A percentile compares a stretch with the other conserved stretches of the same genome.
These are phyloP conservation scores for Paspalum notatum DNA, from an alignment of 176 grass and related monocot genomes.

Conservation along the genomic window DNA sequence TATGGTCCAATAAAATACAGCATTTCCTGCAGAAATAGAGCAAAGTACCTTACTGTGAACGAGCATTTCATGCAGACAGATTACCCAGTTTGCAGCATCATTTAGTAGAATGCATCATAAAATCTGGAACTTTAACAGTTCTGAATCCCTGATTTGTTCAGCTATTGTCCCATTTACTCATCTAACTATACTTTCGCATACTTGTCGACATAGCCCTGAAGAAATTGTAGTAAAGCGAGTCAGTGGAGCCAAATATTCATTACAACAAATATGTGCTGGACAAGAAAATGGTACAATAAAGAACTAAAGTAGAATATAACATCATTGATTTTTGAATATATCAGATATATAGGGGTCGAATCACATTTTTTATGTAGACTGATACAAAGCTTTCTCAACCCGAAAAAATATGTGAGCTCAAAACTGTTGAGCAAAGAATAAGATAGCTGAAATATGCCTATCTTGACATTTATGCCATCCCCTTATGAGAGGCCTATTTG, in stretches of 20 bases:
- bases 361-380: neutral
- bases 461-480: neutral
- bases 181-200: slow-evolving; percentile 82
- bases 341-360: neutral
- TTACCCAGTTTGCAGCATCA: slow-evolving; percentile 17
- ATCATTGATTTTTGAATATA: neutral
- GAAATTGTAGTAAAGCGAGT: slow-evolving; percentile 15
- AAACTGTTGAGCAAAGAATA: neutral
- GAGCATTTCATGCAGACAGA: slow-evolving; percentile 30
- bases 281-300: slow-evolving; percentile 17
- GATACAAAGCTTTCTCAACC: slow-evolving; percentile 18
- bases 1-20: slow-evolving; percentile 28
- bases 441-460: neutral
- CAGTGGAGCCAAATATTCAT: slow-evolving; percentile 10
- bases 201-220: slow-evolving; percentile 98
- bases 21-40: slow-evolving; percentile 26
- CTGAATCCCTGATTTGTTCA: slow-evolving; percentile 6
- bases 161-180: slow-evolving; percentile 25
- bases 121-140: slow-evolving; percentile 16
- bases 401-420: neutral
- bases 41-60: slow-evolving; percentile 32
- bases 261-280: slow-evolving; percentile 16
- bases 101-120: slow-evolving; percentile 33
- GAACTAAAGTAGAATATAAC: neutral
- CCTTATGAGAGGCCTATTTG: neutral